Percentiles rank a stretch among this genome's conserved stretches.
These are phyloP conservation scores for Lentinula novae-zelandiae DNA, from an alignment of 1,284 basidiomycete species.

Conservation along the genomic window DNA sequence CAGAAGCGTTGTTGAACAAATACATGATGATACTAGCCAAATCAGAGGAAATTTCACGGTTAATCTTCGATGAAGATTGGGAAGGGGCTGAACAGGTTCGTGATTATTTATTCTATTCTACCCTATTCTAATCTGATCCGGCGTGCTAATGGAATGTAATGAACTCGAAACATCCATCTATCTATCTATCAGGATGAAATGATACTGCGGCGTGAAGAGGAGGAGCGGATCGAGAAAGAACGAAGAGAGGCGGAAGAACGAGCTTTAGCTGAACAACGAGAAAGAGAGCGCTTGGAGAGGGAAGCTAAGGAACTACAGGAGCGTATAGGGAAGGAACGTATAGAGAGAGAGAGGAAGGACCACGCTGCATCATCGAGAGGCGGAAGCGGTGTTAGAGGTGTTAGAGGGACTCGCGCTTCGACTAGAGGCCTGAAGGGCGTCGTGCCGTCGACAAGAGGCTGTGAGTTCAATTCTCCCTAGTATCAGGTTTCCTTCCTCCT, in stretches of 20 bases:
- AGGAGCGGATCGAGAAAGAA: conserved; percentile 41
- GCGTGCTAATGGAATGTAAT: too few species aligned
- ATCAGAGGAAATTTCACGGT: conserved; percentile 59
- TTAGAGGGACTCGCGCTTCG: conserved; percentile 51
- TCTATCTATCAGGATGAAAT: conserved; percentile 50
- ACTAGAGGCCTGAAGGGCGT: conserved; percentile 34
- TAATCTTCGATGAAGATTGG: conserved; percentile 75
- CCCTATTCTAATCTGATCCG: too few species aligned
- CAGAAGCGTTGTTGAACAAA: conserved; percentile 67
- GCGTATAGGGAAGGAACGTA: conserved; percentile 42
- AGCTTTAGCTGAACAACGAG: conserved; percentile 40
- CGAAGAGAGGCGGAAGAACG: conserved; percentile 50
- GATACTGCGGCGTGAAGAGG: conserved; percentile 43
- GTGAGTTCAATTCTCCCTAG: conserved; percentile 17
- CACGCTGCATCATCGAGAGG: conserved; percentile 32
- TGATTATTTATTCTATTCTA: conserved; percentile 4
- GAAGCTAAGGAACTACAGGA: conserved; percentile 50
- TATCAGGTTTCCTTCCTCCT: neutral
- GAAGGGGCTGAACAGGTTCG: conserved; percentile 65
- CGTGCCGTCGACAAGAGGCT: conserved; percentile 30
- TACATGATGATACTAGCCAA: conserved; percentile 66
- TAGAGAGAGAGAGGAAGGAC: conserved; percentile 39
- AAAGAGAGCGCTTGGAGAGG: conserved; percentile 43
- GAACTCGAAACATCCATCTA: neutral
- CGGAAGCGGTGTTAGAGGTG: conserved; percentile 46